Base-by-base conservation (phyloP, 2,329 filamentous ascomycete genomes). In the Diaporthe batatas region DNA sequence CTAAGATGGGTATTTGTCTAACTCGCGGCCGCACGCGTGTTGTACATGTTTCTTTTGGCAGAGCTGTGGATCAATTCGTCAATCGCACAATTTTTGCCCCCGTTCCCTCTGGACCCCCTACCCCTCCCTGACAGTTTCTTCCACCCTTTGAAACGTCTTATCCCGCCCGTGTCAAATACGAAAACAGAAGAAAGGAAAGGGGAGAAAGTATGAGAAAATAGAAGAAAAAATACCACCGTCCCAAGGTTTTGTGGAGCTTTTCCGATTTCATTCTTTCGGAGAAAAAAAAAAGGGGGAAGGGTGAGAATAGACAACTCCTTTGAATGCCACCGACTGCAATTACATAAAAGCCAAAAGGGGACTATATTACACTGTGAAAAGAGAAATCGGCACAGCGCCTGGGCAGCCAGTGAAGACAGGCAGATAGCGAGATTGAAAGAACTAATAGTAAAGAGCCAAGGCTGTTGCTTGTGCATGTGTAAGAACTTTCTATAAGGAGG, bases 401-500 rank as follows among this genome's bases (percentile, higher is more conserved):
- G 49, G 29, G 55, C 29, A 68, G 36, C 34, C 10, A 25, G 25
- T 21, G 39, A 14, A 67, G 44, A 39, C 47, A 59, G 44, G 23
- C 25, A 36, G 54, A 51, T 12, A 10, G 11, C 11, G 58, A 18
- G 3, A 68, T 32, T n/a, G 34, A 25, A 51, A 53, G 36, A 44
- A 25, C 67, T 23, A 47, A 44, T 14, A 32, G 36, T 44, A 14
- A 36, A 18, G n/a, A 54, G n/a, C 14, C 34, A n/a, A 51, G 62
- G 62, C 62, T 67, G 16, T 71, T 73, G 68, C 49, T 73, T 51
- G 55, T 71, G 34, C 36, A 29, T 29, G 42, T 51, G 23, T 53
- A 58, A 25, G 68, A 53, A 59, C 62, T 58, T 51, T 64, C 47
- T 71, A 49, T 29, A 77, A 75, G 36, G 75, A 77, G 64, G 44